Evolutionary conservation across 1,284 basidiomycete genomes (phyloP).

Genomic region (Retiboletus fuscus): DNA sequence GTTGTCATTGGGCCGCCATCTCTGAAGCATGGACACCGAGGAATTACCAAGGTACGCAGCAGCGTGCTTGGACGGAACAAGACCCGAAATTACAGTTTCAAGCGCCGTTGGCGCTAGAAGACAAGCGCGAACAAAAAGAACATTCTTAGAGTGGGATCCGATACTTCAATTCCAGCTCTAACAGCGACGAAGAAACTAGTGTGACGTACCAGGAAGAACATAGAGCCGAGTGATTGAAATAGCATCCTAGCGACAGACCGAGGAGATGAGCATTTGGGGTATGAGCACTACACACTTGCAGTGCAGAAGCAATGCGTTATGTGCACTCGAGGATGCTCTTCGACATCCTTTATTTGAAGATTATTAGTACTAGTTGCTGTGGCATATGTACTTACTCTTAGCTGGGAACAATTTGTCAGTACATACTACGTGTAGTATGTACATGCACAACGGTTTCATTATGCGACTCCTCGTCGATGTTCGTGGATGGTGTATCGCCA

Average conservation of each 20-base stretch:
- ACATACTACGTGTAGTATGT: too few species aligned
- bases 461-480: too few species aligned
- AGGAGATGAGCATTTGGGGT: background rate
- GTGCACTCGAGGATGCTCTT: too few species aligned
- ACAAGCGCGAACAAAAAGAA: slow-evolving; percentile 3
- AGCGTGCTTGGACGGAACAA: background rate
- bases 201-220: slow-evolving; percentile 6
- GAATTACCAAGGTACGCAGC: background rate
- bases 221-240: slow-evolving; percentile 7
- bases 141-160: background rate
- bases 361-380: too few species aligned
- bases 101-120: background rate
- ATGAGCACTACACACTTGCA: too few species aligned
- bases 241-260: background rate
- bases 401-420: background rate
- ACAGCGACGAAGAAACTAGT: slow-evolving; percentile 10
- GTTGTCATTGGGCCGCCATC: background rate
- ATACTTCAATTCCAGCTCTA: slow-evolving; percentile 17
- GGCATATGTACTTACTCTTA: background rate
- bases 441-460: too few species aligned
- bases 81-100: slow-evolving; percentile 3
- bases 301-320: background rate
- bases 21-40: background rate
- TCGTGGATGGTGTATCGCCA: background rate
- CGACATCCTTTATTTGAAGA: too few species aligned